Conservation (phyloP, 2,329 filamentous ascomycete genomes). For the Colletotrichum viniferum region DNA sequence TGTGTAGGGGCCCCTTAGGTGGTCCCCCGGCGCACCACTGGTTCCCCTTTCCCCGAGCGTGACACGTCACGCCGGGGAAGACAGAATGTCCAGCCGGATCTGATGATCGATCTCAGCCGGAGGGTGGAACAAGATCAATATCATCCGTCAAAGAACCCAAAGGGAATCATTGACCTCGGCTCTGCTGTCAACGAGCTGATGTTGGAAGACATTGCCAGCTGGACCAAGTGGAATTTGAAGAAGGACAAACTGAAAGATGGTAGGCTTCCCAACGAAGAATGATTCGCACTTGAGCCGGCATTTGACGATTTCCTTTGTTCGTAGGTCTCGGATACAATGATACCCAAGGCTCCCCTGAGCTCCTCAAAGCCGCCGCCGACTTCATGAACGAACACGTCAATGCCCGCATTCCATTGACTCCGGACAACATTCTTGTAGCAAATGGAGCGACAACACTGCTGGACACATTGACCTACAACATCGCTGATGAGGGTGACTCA, state of each 20-base stretch:
- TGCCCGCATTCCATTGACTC: background rate
- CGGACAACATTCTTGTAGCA: background rate
- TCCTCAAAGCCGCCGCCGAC: background rate
- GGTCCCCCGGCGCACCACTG: too few species aligned
- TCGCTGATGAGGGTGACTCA: background rate
- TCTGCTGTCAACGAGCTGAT: conserved; percentile 6
- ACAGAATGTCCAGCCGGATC: background rate
- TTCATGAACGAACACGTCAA: conserved; percentile 11
- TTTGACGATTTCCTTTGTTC: background rate
- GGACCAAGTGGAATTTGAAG: conserved; percentile 6
- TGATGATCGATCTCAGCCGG: background rate
- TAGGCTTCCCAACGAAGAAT: background rate
- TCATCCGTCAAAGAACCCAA: background rate
- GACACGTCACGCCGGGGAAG: background rate
- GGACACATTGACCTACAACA: background rate
- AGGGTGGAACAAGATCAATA: background rate
- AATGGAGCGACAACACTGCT: background rate
- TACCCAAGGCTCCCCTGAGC: background rate
- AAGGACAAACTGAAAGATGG: background rate
- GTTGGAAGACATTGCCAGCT: background rate
- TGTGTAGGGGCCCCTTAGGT: too few species aligned
- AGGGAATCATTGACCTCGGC: conserved; percentile 4
- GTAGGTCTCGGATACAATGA: background rate
- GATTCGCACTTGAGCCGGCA: background rate
- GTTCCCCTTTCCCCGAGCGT: too few species aligned